Conservation (phyloP, 805 yeast genomes). For the Alloascoidea africana region DNA sequence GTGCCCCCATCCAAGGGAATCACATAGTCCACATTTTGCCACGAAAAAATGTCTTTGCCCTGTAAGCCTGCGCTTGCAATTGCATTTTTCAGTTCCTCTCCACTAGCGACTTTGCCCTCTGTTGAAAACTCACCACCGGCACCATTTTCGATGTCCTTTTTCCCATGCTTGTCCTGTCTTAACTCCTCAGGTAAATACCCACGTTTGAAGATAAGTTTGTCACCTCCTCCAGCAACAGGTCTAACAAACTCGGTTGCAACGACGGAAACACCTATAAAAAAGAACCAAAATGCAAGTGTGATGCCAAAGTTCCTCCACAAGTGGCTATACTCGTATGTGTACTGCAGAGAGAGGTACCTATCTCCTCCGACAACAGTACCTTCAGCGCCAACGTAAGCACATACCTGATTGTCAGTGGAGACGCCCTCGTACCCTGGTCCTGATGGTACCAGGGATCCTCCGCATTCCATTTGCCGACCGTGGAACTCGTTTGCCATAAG, state of each 20-base stretch:
- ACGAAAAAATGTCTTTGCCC: conserved; percentile 34
- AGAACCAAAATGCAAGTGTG: conserved; percentile 32
- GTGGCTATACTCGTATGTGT: conserved; percentile 36
- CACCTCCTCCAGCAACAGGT: conserved; percentile 17
- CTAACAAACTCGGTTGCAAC: conserved; percentile 18
- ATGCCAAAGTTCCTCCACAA: conserved; percentile 77
- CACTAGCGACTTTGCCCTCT: conserved; percentile 15
- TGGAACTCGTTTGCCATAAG: conserved; percentile 54
- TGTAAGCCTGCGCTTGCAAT: conserved; percentile 12
- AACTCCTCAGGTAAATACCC: conserved; percentile 21
- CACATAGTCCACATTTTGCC: conserved; percentile 47
- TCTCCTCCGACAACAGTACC: conserved; percentile 39
- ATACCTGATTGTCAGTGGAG: conserved; percentile 26
- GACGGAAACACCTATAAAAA: conserved; percentile 17
- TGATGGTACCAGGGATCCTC: conserved; percentile 32
- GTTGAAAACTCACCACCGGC: conserved; percentile 7
- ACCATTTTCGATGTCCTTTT: conserved; percentile 21
- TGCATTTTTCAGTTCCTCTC: conserved; percentile 14
- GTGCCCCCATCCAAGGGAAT: conserved; percentile 26
- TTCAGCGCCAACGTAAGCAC: conserved; percentile 57
- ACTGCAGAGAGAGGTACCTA: conserved; percentile 32
- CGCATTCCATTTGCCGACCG: conserved; percentile 38
- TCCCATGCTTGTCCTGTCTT: conserved; percentile 13
- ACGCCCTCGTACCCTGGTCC: conserved; percentile 36
- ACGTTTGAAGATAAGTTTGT: conserved; percentile 16